phyloP scores from a whole-genome alignment of 805 yeast species.

The Lachancea quebecensis region DNA sequence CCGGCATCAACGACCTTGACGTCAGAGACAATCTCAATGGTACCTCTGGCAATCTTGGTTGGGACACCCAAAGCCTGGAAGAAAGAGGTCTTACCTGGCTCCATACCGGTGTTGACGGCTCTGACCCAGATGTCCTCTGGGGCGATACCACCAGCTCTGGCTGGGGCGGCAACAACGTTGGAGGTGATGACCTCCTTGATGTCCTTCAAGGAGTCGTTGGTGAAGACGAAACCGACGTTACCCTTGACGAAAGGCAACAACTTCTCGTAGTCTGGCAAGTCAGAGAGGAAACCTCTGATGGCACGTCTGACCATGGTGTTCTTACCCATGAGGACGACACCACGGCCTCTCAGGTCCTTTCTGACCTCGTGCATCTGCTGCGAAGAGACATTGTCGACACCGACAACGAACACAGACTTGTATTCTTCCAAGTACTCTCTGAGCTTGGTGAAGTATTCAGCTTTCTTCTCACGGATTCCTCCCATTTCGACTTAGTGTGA shows the following conservation, averaged over 20 bases:
- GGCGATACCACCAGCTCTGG: constrained; percentile 99
- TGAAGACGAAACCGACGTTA: constrained; percentile 99
- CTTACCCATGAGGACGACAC: constrained; percentile 98
- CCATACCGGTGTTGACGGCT: constrained; percentile 99
- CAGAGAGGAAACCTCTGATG: constrained; percentile 88
- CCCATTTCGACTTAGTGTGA: constrained; percentile 96
- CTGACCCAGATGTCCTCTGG: constrained; percentile 97
- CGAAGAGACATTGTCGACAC: constrained; percentile 99
- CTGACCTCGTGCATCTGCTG: constrained; percentile 99
- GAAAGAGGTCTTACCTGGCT: constrained; percentile 99
- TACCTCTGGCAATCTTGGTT: constrained; percentile 99
- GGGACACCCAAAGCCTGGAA: constrained; percentile 99
- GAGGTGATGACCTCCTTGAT: constrained; percentile 81
- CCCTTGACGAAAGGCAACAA: constrained; percentile 92
- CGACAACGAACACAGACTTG: constrained; percentile 98
- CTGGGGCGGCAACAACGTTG: constrained; percentile 99
- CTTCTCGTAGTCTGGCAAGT: constrained; percentile 94
- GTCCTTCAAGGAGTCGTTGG: constrained; percentile 88
- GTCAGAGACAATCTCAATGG: constrained; percentile 97
- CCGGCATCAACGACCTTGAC: constrained; percentile 89
- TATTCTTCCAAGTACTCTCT: constrained; percentile 92
- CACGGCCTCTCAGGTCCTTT: constrained; percentile 91
- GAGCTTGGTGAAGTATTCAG: constrained; percentile 90
- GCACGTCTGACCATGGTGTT: constrained; percentile 99
- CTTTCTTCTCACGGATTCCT: constrained; percentile 98